Conservation (phyloP, 2,329 filamentous ascomycete genomes). For the Claviceps digitariae region DNA sequence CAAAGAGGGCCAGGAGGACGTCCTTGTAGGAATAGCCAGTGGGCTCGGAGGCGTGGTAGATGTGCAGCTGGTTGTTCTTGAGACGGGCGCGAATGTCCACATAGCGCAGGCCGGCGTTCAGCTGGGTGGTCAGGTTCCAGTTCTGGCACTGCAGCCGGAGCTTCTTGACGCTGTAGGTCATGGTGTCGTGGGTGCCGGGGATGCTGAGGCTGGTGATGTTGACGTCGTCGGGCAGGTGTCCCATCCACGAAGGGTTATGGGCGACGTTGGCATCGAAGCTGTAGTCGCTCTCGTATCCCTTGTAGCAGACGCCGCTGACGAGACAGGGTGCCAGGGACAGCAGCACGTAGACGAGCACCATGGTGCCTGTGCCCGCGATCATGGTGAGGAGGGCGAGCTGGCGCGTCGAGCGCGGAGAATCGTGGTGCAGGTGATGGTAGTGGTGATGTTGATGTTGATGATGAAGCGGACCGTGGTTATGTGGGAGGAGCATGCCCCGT, state of each 20-base stretch:
- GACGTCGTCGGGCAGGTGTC: slow-evolving; percentile 24
- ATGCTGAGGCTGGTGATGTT: slow-evolving; percentile 31
- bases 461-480: background rate
- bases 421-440: background rate
- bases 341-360: slow-evolving; percentile 9
- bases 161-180: slow-evolving; percentile 29
- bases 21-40: slow-evolving; percentile 31
- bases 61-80: slow-evolving; percentile 26
- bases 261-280: slow-evolving; percentile 28
- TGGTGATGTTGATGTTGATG: background rate
- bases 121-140: slow-evolving; percentile 28
- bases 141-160: slow-evolving; percentile 33
- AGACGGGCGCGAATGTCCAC: slow-evolving; percentile 34
- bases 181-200: slow-evolving; percentile 39
- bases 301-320: slow-evolving; percentile 15
- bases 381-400: background rate
- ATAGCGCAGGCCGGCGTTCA: slow-evolving; percentile 33
- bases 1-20: slow-evolving; percentile 29
- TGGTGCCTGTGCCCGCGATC: background rate
- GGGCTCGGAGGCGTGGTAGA: slow-evolving; percentile 32
- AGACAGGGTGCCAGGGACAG: slow-evolving; percentile 16
- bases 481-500: no score
- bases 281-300: slow-evolving; percentile 18
- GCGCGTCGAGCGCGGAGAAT: background rate
- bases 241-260: slow-evolving; percentile 29